A percentile compares a stretch with the other conserved stretches of the same genome.
Evolutionary conservation across 2,329 filamentous ascomycete genomes (phyloP).

Genomic region (Clarireedia monteithiana): DNA sequence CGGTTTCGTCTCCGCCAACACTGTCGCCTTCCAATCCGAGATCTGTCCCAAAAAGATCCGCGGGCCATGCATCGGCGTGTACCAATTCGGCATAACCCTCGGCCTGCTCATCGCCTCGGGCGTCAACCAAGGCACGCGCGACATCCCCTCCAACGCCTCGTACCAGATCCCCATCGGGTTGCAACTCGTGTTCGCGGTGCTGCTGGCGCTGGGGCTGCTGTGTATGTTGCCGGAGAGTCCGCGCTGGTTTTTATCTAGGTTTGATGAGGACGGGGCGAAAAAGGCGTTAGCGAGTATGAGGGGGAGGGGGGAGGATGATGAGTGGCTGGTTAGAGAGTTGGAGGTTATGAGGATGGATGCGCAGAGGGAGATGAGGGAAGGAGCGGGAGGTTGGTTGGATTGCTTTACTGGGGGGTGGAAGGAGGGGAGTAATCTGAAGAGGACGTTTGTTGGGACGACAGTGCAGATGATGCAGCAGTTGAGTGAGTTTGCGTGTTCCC

Average conservation of each 20-base stretch:
- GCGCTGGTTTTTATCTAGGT: too few species aligned
- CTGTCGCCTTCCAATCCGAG: conserved; percentile 73
- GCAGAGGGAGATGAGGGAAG: conserved; percentile 68
- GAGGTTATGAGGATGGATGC: conserved; percentile 11
- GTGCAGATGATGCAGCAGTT: conserved; percentile 76
- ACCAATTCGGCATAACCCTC: conserved; percentile 77
- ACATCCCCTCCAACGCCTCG: conserved; percentile 51
- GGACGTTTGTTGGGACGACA: conserved; percentile 64
- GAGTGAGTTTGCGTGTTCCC: conserved; percentile 27
- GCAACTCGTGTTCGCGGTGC: conserved; percentile 49
- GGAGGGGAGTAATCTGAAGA: conserved; percentile 58
- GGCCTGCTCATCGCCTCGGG: conserved; percentile 68
- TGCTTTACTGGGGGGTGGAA: conserved; percentile 57
- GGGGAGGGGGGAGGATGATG: too few species aligned
- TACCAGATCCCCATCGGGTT: conserved; percentile 77
- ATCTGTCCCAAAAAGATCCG: conserved; percentile 59
- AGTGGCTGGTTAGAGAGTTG: conserved; percentile 48
- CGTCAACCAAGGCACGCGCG: conserved; percentile 63
- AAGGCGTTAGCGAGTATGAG: too few species aligned
- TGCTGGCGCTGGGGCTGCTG: too few species aligned
- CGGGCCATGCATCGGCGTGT: conserved; percentile 66
- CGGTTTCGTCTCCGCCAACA: conserved; percentile 70
- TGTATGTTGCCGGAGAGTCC: too few species aligned
- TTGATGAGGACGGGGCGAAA: too few species aligned
- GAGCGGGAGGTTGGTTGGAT: conserved; percentile 60